Evolutionary conservation across 2,329 filamentous ascomycete species (phyloP), one percentile per base, ranked within the genome.

Genomic region (Ascochyta rabiei): DNA sequence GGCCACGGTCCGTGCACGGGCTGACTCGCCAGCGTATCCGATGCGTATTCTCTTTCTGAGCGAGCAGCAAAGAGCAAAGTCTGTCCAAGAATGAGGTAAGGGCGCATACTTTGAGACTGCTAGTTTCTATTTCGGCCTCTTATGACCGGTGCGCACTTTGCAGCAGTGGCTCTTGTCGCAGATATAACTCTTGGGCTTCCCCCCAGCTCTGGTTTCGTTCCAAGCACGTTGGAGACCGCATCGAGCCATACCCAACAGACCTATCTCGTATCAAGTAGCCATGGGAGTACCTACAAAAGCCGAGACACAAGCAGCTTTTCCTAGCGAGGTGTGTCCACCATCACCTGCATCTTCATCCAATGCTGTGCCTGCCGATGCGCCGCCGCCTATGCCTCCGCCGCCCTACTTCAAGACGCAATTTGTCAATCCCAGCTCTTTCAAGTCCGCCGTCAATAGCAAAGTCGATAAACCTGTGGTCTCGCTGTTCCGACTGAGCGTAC

Each of bases 401-500:
- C 62, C 62, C 12, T 64, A 62, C 43, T 61, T 63, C 49, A 61
- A 59, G 26, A 57, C 53, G 15, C 49, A 63, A 6, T 59, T 62
- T 33, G 44, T 60, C 40, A 44, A 57, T 3, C 59, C 64, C 1
- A 63, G 55, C 24, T 60, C 58, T 6, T 68, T 66, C 56, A 61
- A 59, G 13, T 49, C 61, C 12, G 58, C 60, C n/a, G 47, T 69
- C 35, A 54, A 65, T 24, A 19, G 15, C 6, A 62, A 59, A 39
- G 50, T 65, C 30, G 55, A 65, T 43, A 63, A 63, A 2, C 65
- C 65, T 12, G 26, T 59, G 8, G 50, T 59, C 1, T 62, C 57
- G 3, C 57, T 69, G 6, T 69, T 68, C 34, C 50, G 60, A 6
- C 46, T 69, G 19, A 62, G 53, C 10, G 42, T 64, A 19, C 62